Evolutionary conservation across 768 basidiomycete species (phyloP).

Genomic region (Boletus sp.): DNA sequence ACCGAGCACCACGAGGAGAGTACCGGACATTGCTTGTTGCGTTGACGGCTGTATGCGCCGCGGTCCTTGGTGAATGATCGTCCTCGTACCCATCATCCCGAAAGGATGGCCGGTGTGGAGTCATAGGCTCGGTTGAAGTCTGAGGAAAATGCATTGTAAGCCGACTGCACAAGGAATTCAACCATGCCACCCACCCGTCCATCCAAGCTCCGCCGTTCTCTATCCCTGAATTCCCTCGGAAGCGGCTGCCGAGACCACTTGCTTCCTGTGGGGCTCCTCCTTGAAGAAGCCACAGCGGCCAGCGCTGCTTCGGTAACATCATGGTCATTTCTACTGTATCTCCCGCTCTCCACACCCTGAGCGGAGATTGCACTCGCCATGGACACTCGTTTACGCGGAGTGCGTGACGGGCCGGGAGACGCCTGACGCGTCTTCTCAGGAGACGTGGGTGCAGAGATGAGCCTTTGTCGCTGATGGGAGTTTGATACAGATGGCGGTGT

Average conservation of each 20-base stretch:
- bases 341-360: conserved; percentile 23
- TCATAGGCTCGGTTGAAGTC: conserved; percentile 38
- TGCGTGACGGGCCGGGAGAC: conserved; percentile 40
- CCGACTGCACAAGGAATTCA: neutral
- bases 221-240: conserved; percentile 47
- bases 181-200: conserved; percentile 35
- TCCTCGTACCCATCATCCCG: conserved; percentile 23
- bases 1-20: conserved; percentile 30
- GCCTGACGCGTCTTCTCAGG: conserved; percentile 37
- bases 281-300: conserved; percentile 55
- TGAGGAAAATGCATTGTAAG: conserved; percentile 12
- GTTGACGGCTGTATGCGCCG: conserved; percentile 20
- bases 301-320: conserved; percentile 57
- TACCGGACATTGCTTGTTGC: conserved; percentile 21
- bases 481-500: conserved; percentile 34
- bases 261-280: conserved; percentile 45
- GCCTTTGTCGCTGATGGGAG: conserved; percentile 36
- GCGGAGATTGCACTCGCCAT: conserved; percentile 32
- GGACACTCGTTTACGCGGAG: conserved; percentile 43
- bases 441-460: conserved; percentile 48
- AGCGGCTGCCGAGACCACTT: conserved; percentile 48
- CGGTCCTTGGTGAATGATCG: conserved; percentile 23
- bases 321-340: conserved; percentile 20
- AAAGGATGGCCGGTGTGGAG: conserved; percentile 33
- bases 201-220: conserved; percentile 37